phyloP scores from a whole-genome alignment of 345 rosid genomes.

The Dipteronia dyeriana region DNA sequence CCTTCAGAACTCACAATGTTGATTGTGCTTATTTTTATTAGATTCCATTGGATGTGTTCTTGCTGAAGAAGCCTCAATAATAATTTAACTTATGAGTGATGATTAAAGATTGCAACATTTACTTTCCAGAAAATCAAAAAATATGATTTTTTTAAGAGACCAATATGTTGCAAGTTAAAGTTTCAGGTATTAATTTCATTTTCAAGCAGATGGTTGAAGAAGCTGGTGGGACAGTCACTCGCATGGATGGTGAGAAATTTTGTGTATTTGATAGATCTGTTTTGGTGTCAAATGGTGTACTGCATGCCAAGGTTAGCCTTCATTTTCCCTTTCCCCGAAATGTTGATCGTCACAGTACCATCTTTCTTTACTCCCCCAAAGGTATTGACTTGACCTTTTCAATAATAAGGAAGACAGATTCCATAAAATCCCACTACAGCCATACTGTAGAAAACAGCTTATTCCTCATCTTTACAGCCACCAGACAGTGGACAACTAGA shows the following conservation, averaged over 20 bases:
- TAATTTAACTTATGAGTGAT: background rate
- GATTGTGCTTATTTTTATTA: background rate
- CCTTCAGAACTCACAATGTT: background rate
- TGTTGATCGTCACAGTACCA: background rate
- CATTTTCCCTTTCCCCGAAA: background rate
- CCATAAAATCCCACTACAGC: background rate
- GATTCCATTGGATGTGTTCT: background rate
- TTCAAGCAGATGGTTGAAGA: slow-evolving; percentile 84
- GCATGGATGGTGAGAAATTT: slow-evolving; percentile 92
- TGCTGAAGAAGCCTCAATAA: background rate
- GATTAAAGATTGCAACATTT: background rate
- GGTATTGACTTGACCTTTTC: background rate
- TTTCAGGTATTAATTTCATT: slow-evolving; percentile 5
- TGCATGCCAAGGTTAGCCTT: slow-evolving; percentile 76
- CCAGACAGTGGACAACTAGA: background rate
- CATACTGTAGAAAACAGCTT: background rate
- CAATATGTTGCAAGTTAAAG: background rate
- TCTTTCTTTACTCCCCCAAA: background rate
- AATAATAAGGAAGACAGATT: background rate
- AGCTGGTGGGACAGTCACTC: slow-evolving; percentile 84
- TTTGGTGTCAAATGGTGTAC: slow-evolving; percentile 82
- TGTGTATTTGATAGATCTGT: slow-evolving; percentile 89
- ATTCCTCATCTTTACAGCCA: background rate
- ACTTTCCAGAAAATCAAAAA: background rate
- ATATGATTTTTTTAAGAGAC: background rate